Base-by-base conservation (phyloP, 306 rosid species). In the Prunus armeniaca region DNA sequence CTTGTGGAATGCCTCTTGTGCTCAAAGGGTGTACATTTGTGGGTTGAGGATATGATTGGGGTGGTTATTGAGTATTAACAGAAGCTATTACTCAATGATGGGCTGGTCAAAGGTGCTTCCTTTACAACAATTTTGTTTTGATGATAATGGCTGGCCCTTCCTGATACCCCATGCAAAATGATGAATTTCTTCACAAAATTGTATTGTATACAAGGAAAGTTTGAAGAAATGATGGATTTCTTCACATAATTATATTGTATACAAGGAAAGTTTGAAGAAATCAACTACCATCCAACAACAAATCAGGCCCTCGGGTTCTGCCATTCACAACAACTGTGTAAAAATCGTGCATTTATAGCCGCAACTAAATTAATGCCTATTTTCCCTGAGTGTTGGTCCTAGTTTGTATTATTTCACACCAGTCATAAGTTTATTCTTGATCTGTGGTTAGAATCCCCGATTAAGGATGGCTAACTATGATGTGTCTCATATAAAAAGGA, bases 1-100 rank as follows among this genome's bases (percentile, higher is more conserved):
- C 25, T 13, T 69, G 45, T 69, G 73, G 25, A 69, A 17, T 69
- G 24, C 14, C 47, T 67, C 14, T 10, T 25, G 73, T 50, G 14
- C 70, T 22, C 13, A 18, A 4, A 65, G 30, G 24, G 45, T 65
- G 65, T 47, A 27, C 5, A 11, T 4, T 58, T 43, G 17, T 22
- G 43, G 49, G 63, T 12, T 71, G 64, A 50, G 46, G 74, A 47
- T 68, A 68, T 28, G 62, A 70, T 51, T 25, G 30, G 18, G 62
- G 61, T 70, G 28, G 74, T 52, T 43, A 57, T 73, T 73, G 55
- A 60, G 65, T 60, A 13, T 25, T 60, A 14, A 20, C 10, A 56
- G 22, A 56, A 19, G 61, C 25, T 2, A n/a, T 56, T 55, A 10
- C 61, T 9, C 25, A 56, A 56, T 56, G 61, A 20, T 56, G 27